Evolutionary conservation across 2,329 filamentous ascomycete genomes (phyloP).

Genomic region (Ophiostoma tasmaniense): DNA sequence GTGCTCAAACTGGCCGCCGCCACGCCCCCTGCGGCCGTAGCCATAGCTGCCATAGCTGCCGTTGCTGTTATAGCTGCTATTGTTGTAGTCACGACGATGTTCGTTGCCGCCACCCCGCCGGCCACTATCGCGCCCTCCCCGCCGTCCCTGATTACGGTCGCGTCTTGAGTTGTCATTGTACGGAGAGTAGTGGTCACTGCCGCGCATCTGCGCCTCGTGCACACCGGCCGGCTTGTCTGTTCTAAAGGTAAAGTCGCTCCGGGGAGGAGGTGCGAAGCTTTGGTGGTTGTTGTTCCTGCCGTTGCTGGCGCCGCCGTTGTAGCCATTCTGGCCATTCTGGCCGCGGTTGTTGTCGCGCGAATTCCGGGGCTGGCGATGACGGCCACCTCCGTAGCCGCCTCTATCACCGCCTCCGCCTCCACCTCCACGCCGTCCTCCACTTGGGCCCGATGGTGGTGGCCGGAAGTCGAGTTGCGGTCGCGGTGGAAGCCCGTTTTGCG

Average conservation of each 20-base stretch:
- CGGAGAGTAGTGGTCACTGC: slow-evolving; percentile 28
- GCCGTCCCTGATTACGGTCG: slow-evolving; percentile 9
- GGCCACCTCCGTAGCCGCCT: slow-evolving; percentile 6
- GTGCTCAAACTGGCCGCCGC: slow-evolving; percentile 17
- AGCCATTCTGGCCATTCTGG: background rate
- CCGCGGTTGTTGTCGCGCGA: background rate
- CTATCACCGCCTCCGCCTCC: slow-evolving; percentile 7
- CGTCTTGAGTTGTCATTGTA: slow-evolving; percentile 25
- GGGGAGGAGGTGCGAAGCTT: slow-evolving; percentile 29
- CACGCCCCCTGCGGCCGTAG: slow-evolving; percentile 4
- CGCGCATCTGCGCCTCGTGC: slow-evolving; percentile 40
- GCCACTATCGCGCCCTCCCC: slow-evolving; percentile 4
- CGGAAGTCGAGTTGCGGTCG: slow-evolving; percentile 16
- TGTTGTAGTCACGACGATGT: slow-evolving; percentile 4
- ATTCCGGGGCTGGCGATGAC: slow-evolving; percentile 9
- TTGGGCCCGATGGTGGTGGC: slow-evolving; percentile 4
- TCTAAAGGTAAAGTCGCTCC: slow-evolving; percentile 49
- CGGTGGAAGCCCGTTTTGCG: slow-evolving; percentile 7
- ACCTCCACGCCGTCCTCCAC: slow-evolving; percentile 8
- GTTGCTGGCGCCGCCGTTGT: background rate
- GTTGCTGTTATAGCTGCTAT: slow-evolving; percentile 7
- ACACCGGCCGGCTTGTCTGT: slow-evolving; percentile 44
- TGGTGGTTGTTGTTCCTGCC: background rate
- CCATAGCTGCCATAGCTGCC: background rate
- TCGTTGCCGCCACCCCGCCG: slow-evolving; percentile 9